Base-by-base conservation (phyloP, 495 filamentous ascomycete species). In the Penicillium crystallinum region DNA sequence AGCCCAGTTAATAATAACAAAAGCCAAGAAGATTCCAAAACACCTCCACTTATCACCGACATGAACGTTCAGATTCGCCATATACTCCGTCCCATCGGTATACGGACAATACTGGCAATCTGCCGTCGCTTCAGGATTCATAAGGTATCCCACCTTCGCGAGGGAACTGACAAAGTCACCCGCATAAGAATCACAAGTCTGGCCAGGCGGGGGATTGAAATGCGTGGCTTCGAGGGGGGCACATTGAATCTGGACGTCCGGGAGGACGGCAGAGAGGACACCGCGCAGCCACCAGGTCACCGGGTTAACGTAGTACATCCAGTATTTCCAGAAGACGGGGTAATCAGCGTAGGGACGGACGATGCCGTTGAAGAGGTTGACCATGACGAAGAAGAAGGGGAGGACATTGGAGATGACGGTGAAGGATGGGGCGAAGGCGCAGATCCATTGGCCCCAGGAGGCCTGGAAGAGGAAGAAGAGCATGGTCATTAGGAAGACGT, bases 401-500 rank as follows among this genome's bases (percentile, higher is more conserved):
- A 65, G 58, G 5, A 83, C 72, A 69, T 92, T 91, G 39, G 81
- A 81, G 60, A 91, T 90, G 59, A 92, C 85, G 3, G 86, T 88
- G 72, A 91, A 89, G 6, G 74, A 82, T 1, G 88, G 88, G 0
- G 89, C 85, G 69, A 90, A 88, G 4, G 89, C 85, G 60, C 83
- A 86, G 56, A 91, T 89, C 85, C 86, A 91, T 61, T 93, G 89
- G 21, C 89, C 88, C 86, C 87, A 90, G 52, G 78, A 83, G 6
- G 80, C 77, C 55, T 82, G 77, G 77, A 92, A 92, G 25, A 92
- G 69, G 77, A 85, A 89, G 72, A 92, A 91, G 0, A 93, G 77
- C 59, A 95, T 70, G 1, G 81, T 82, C 84, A 95, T 90, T 17
- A 95, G 70, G 75, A 87, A 96, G 38, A 88, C 84, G 63, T 95